Evolutionary conservation across 345 rosid genomes (phyloP).

Genomic region (thale cress (Arabidopsis thaliana)): DNA sequence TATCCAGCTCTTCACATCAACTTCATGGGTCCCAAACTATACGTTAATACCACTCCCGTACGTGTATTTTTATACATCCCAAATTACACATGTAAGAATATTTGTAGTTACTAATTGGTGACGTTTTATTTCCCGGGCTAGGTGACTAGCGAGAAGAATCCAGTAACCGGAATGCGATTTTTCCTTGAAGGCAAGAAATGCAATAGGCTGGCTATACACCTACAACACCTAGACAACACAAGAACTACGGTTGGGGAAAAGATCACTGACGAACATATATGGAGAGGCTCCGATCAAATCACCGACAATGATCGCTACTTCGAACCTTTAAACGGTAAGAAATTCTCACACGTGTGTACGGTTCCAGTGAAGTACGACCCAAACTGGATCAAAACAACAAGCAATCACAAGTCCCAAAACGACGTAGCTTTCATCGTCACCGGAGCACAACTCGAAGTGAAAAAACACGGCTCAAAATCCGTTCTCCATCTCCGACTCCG

Average conservation of each 20-base stretch:
- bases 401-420: constrained; percentile 21
- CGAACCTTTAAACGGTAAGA: constrained; percentile 65
- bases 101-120: not conserved
- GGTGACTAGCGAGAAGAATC: constrained; percentile 64
- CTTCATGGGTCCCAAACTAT: constrained; percentile 87
- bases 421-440: constrained; percentile 76
- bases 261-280: constrained; percentile 55
- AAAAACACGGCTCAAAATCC: constrained; percentile 63
- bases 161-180: constrained; percentile 84
- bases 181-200: constrained; percentile 92
- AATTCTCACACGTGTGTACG: constrained; percentile 73
- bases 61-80: not conserved
- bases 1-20: constrained; percentile 70
- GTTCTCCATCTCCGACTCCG: constrained; percentile 80
- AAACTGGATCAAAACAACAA: constrained; percentile 45
- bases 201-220: constrained; percentile 82
- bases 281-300: constrained; percentile 74
- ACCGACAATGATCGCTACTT: constrained; percentile 49
- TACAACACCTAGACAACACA: constrained; percentile 68
- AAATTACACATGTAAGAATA: not conserved
- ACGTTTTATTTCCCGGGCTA: constrained; percentile 18
- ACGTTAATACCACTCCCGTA: constrained; percentile 81
- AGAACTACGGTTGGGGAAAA: constrained; percentile 60
- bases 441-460: constrained; percentile 82
- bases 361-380: constrained; percentile 74